Conservation (phyloP, 2,329 filamentous ascomycete species). For the Trichophyton verrucosum region DNA sequence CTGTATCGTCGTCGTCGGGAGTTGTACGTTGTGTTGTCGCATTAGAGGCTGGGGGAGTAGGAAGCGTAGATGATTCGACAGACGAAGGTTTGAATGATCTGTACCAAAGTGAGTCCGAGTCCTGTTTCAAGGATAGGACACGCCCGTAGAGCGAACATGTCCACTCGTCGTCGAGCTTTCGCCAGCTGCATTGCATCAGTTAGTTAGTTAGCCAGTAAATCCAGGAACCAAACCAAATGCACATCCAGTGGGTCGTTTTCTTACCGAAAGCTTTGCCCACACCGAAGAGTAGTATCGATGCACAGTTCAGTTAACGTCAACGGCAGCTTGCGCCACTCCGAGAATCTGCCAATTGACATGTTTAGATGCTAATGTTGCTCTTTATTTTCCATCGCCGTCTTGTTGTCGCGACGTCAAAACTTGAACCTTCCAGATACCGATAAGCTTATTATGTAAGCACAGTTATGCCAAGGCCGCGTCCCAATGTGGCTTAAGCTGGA, state of each 20-base stretch:
- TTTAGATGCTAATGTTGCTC: background rate
- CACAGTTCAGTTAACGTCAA: constrained; percentile 74
- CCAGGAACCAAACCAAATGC: background rate
- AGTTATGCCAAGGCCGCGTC: background rate
- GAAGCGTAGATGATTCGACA: constrained; percentile 19
- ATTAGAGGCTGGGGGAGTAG: constrained; percentile 26
- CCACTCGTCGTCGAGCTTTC: constrained; percentile 75
- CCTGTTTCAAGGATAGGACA: constrained; percentile 74
- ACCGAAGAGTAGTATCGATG: constrained; percentile 86
- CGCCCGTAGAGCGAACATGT: constrained; percentile 77
- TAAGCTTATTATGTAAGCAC: background rate
- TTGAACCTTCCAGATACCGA: background rate
- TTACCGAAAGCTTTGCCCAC: constrained; percentile 80
- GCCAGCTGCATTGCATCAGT: constrained; percentile 51
- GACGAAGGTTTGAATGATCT: constrained; percentile 47
- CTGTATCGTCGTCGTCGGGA: constrained; percentile 53
- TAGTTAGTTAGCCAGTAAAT: background rate
- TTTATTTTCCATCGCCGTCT: background rate
- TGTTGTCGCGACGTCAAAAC: background rate
- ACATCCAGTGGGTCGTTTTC: constrained; percentile 1
- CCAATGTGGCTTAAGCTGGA: background rate
- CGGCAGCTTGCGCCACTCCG: constrained; percentile 79
- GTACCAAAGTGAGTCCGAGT: constrained; percentile 66
- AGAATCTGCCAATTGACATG: constrained; percentile 39
- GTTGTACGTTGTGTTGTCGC: constrained; percentile 14